Conservation (phyloP, 2,329 filamentous ascomycete species). For the Rhytidhysteron rufulum region DNA sequence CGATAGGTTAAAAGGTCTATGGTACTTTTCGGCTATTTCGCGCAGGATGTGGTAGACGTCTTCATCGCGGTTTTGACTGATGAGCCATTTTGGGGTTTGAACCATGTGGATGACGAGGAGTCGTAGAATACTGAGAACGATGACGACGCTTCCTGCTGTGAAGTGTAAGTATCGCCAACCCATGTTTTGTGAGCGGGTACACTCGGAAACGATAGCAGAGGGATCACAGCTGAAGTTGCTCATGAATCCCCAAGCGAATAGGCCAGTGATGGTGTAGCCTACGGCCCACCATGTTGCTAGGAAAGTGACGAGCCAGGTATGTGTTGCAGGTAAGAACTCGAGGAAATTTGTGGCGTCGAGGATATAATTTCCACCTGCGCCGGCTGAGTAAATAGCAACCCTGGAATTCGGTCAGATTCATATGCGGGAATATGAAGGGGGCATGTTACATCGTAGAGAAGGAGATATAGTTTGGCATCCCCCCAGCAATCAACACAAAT, state of each 20-base stretch:
- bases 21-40: conserved; percentile 14
- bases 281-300: conserved; percentile 20
- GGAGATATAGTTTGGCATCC: conserved; percentile 19
- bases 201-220: conserved; percentile 8
- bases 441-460: conserved; percentile 10
- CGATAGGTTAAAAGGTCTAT: conserved; percentile 11
- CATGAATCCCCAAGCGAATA: conserved; percentile 44
- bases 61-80: conserved; percentile 19
- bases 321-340: conserved; percentile 17
- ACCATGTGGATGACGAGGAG: conserved; percentile 15
- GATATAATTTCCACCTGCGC: conserved; percentile 22
- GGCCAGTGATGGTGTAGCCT: conserved; percentile 18
- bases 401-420: conserved; percentile 2
- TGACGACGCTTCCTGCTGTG: conserved; percentile 15
- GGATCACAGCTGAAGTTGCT: conserved; percentile 21
- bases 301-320: conserved; percentile 20
- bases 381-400: conserved; percentile 18
- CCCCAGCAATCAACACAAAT: conserved; percentile 21
- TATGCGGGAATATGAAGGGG: no score
- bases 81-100: conserved; percentile 18
- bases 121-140: conserved; percentile 14
- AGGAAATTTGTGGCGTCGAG: conserved; percentile 23
- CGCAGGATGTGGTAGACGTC: conserved; percentile 14
- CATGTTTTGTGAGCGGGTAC: conserved; percentile 13
- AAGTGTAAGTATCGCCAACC: conserved; percentile 23